phyloP scores from a whole-genome alignment of 2,329 filamentous ascomycete genomes.

The Exserohilum rostratum region DNA sequence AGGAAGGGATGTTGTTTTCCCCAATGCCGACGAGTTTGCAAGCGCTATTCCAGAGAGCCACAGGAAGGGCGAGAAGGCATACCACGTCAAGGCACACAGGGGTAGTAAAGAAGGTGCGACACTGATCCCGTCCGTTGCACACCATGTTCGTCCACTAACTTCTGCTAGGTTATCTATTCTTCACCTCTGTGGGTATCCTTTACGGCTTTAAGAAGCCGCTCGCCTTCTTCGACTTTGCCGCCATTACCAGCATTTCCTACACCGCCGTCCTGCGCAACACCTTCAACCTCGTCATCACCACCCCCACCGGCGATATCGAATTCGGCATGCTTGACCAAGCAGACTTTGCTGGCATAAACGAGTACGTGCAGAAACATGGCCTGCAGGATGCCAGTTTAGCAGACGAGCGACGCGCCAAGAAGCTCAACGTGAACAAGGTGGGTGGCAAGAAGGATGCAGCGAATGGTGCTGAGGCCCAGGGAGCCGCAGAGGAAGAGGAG shows the following conservation, averaged over 20 bases:
- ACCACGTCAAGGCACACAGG: slow-evolving; percentile 67
- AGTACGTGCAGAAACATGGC: slow-evolving; percentile 65
- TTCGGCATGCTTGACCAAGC: slow-evolving; percentile 71
- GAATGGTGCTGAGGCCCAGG: slow-evolving; percentile 6
- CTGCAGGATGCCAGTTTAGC: slow-evolving; percentile 69
- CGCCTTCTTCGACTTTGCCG: slow-evolving; percentile 65
- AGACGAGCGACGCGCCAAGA: slow-evolving; percentile 64
- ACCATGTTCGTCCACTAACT: slow-evolving; percentile 16
- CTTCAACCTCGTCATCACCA: slow-evolving; percentile 67
- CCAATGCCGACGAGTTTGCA: slow-evolving; percentile 63
- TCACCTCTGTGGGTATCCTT: slow-evolving; percentile 65
- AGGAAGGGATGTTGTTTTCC: slow-evolving; percentile 58
- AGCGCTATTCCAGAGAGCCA: slow-evolving; percentile 66
- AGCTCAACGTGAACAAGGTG: slow-evolving; percentile 58
- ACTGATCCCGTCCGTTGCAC: neutral
- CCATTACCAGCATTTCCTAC: slow-evolving; percentile 66
- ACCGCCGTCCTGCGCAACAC: slow-evolving; percentile 69
- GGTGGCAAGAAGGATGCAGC: slow-evolving; percentile 30
- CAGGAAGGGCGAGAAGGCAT: slow-evolving; percentile 67
- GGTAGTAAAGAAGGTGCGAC: slow-evolving; percentile 68
- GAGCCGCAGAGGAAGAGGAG: slow-evolving; percentile 42
- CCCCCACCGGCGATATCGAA: slow-evolving; percentile 62
- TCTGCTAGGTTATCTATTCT: slow-evolving; percentile 65
- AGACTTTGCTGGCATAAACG: slow-evolving; percentile 66
- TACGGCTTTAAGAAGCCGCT: slow-evolving; percentile 72